phyloP scores from a whole-genome alignment of 2,329 filamentous ascomycete species.

The Curvularia lunata region DNA sequence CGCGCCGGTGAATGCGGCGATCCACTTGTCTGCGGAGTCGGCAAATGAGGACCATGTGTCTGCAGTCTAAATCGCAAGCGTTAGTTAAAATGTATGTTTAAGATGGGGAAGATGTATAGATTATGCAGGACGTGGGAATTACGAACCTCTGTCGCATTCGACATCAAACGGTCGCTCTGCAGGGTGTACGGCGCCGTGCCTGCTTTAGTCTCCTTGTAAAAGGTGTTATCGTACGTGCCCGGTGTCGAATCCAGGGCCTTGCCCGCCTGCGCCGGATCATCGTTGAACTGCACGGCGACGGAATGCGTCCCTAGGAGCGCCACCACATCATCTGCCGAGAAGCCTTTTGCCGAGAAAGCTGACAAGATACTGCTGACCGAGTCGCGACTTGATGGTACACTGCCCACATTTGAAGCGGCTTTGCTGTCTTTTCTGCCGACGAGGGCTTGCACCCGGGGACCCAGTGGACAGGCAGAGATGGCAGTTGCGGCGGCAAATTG shows the following conservation, averaged over 20 bases:
- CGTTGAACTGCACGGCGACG: constrained; percentile 34
- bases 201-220: constrained; percentile 38
- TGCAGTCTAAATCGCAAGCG: constrained; percentile 20
- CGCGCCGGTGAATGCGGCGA: constrained; percentile 27
- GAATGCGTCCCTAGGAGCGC: constrained; percentile 45
- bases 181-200: constrained; percentile 36
- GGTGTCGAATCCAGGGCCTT: constrained; percentile 40
- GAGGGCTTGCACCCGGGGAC: constrained; percentile 27
- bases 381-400: constrained; percentile 24
- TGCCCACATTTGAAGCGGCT: constrained; percentile 19
- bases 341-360: constrained; percentile 37
- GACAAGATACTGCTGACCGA: constrained; percentile 25
- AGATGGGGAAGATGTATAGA: too few relatives aligned
- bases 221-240: constrained; percentile 35
- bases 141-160: constrained; percentile 28
- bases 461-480: constrained; percentile 32
- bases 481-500: constrained; percentile 35
- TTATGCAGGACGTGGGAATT: too few relatives aligned
- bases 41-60: constrained; percentile 27
- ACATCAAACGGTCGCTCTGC: constrained; percentile 29
- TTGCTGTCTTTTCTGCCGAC: constrained; percentile 33
- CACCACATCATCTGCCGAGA: constrained; percentile 39
- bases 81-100: neutral
- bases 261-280: constrained; percentile 32
- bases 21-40: constrained; percentile 25